Evolutionary conservation across 2,329 filamentous ascomycete genomes (phyloP), one percentile per base, ranked within the genome.

Genomic region (Penicillium vulpinum): DNA sequence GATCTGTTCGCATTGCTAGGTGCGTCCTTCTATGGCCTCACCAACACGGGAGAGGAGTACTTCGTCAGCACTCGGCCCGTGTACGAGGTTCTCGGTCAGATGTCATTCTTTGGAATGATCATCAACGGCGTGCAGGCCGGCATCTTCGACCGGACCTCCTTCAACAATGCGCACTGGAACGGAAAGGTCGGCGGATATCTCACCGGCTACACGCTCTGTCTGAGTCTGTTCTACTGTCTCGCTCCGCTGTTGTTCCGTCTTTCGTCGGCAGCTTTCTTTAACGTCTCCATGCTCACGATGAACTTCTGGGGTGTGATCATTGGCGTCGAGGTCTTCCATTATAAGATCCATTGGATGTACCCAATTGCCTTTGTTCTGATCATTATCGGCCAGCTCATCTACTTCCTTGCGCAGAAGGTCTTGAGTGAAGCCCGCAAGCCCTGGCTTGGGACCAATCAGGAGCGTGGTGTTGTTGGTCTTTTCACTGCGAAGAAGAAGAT

Each of bases 221-320:
- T 99, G 22, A 81, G 83, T 52, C 77, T 94, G 58, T 99, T 99
- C 78, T 99, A 99, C 80, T 87, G 87, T 8, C 80, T 94, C 3
- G 92, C 90, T 0, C 94, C 94, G 0, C 78, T 97, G 53, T 83
- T 99, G 61, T 88, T 97, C 76, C 90, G 94, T 63, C 89, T 97
- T 79, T 89, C 89, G 28, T 90, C 86, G 16, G 94, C 94, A 3
- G 93, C 92, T 21, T 97, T 99, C 78, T 95, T 97, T 81, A 96
- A 99, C 76, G 96, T 97, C 69, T 93, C 89, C 8, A 80, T 99
- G 63, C 81, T 99, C 58, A 97, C 94, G 2, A 91, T 88, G 67
- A 97, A 96, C 77, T 97, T 97, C 79, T 99, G 94, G 94, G 92
- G 92, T 63, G 89, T 96, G 60, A 89, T 95, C 64, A 93, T 99